Percentiles rank a stretch among this genome's conserved stretches.
Evolutionary conservation across 768 basidiomycete genomes (phyloP).

Genomic region (Rhodotorula paludigena): DNA sequence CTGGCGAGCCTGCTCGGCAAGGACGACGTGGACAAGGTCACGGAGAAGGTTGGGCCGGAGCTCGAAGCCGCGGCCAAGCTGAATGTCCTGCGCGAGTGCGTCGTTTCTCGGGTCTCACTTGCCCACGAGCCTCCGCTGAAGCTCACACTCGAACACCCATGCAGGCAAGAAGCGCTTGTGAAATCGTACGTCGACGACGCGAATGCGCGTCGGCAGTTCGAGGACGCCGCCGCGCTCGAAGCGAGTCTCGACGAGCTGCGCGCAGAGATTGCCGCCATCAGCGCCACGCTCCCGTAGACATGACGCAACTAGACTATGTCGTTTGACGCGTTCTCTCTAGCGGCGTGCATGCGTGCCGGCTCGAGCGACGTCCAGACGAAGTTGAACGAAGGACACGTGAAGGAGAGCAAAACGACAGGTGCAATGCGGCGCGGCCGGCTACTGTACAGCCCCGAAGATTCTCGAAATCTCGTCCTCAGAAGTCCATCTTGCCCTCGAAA

Average conservation of each 20-base stretch:
- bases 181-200: constrained; percentile 89
- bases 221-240: constrained; percentile 83
- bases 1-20: constrained; percentile 24
- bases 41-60: constrained; percentile 12
- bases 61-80: constrained; percentile 22
- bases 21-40: constrained; percentile 23
- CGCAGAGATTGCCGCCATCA: constrained; percentile 61
- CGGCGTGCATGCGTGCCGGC: no score
- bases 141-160: no score
- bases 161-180: constrained; percentile 74
- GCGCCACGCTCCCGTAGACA: not conserved
- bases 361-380: no score
- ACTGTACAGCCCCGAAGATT: no score
- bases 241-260: constrained; percentile 74
- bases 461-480: constrained; percentile 1
- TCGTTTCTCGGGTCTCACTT: not conserved
- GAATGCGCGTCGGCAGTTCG: constrained; percentile 82
- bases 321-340: no score
- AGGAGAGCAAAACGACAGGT: not conserved
- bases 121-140: not conserved
- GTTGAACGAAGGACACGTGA: not conserved
- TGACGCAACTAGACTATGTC: no score
- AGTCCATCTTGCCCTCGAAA: constrained; percentile 12
- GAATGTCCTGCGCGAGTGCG: constrained; percentile 42
- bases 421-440: not conserved